Evolutionary conservation across 2,329 filamentous ascomycete genomes (phyloP).

Genomic region (Aureobasidium uvarum): DNA sequence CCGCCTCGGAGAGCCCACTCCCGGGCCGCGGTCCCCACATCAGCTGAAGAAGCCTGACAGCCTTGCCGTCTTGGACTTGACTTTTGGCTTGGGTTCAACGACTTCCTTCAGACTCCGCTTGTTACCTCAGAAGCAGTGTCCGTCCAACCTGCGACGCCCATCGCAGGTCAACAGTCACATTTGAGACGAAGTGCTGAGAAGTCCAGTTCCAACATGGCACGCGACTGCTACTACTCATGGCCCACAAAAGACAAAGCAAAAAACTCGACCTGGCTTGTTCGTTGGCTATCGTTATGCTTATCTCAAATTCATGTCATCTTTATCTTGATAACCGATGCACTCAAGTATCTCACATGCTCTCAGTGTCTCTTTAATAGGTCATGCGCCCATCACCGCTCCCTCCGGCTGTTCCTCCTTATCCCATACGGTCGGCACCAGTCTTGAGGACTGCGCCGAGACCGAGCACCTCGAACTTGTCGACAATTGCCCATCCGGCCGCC

Average conservation of each 20-base stretch:
- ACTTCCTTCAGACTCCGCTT: constrained; percentile 1
- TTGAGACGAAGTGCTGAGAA: background rate
- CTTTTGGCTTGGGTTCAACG: background rate
- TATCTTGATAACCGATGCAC: background rate
- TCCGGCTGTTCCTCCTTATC: background rate
- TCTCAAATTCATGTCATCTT: background rate
- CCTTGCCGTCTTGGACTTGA: background rate
- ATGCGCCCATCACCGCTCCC: background rate
- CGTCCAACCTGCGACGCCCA: background rate
- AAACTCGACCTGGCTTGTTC: background rate
- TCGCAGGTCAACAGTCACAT: background rate
- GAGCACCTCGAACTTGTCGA: constrained; percentile 34
- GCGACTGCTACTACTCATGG: background rate
- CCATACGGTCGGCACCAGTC: constrained; percentile 33
- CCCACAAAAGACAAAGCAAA: constrained; percentile 11
- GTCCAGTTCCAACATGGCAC: background rate
- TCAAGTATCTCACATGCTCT: constrained; percentile 17
- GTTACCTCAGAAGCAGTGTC: background rate
- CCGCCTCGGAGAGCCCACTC: constrained; percentile 1
- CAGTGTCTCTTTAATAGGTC: background rate
- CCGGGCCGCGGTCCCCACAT: constrained; percentile 14
- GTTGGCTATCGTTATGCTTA: constrained; percentile 8
- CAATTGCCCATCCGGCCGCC: constrained; percentile 35
- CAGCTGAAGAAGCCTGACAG: background rate
- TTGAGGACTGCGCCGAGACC: constrained; percentile 31